Conservation (phyloP, 805 yeast genomes). For the Wickerhamiella parazyma region DNA sequence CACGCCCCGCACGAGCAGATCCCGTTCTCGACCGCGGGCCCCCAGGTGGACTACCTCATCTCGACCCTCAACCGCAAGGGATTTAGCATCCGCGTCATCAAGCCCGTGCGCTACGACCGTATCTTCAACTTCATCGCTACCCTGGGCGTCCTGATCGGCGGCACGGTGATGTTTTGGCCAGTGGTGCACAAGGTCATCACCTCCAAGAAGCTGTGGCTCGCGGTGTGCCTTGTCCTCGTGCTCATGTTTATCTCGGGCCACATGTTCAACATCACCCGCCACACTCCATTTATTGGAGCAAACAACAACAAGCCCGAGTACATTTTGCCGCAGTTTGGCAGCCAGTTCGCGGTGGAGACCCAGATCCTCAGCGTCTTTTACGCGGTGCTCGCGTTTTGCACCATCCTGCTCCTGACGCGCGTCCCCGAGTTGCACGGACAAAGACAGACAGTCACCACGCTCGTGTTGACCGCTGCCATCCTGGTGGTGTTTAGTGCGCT, state of each 20-base stretch:
- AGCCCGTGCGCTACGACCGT: slow-evolving; percentile 24
- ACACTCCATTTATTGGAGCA: slow-evolving; percentile 37
- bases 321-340: slow-evolving; percentile 52
- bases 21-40: slow-evolving; percentile 19
- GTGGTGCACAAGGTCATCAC: slow-evolving; percentile 31
- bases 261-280: slow-evolving; percentile 84
- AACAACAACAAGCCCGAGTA: slow-evolving; percentile 35
- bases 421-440: slow-evolving; percentile 38
- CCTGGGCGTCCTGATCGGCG: slow-evolving; percentile 10
- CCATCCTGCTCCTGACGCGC: slow-evolving; percentile 45
- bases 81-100: slow-evolving; percentile 20
- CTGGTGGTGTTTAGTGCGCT: slow-evolving; percentile 50
- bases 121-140: slow-evolving; percentile 13
- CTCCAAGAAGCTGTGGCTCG: slow-evolving; percentile 60
- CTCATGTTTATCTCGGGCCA: slow-evolving; percentile 74
- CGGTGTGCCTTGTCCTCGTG: slow-evolving; percentile 44
- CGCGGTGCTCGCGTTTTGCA: slow-evolving; percentile 47
- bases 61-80: slow-evolving; percentile 16
- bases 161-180: slow-evolving; percentile 15
- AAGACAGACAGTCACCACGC: slow-evolving; percentile 37
- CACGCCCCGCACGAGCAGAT: slow-evolving; percentile 19
- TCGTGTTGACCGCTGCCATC: slow-evolving; percentile 32
- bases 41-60: slow-evolving; percentile 20
- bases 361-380: slow-evolving; percentile 54
- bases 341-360: slow-evolving; percentile 78